These are phyloP conservation scores for Soucietia sequanensis DNA, from an alignment of 805 yeast genomes.

Conservation along the genomic window DNA sequence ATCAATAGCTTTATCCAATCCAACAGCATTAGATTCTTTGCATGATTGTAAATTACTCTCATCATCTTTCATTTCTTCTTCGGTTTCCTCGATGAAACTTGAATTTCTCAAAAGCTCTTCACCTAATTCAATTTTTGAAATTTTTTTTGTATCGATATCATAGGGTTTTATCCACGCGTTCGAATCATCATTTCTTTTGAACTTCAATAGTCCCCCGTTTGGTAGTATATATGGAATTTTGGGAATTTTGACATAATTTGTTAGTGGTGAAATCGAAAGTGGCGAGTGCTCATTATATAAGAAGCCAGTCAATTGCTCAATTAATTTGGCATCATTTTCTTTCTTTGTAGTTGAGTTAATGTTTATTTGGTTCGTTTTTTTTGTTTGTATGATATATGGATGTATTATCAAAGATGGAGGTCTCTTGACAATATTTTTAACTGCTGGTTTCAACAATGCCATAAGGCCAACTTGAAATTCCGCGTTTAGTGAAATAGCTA, in stretches of 20 bases:
- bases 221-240: conserved; percentile 46
- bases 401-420: conserved; percentile 48
- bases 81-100: conserved; percentile 32
- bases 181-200: conserved; percentile 45
- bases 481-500: conserved; percentile 57
- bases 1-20: conserved; percentile 48
- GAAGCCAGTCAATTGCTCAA: conserved; percentile 15
- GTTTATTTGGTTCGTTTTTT: conserved; percentile 25
- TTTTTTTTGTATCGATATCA: conserved; percentile 24
- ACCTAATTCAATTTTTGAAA: conserved; percentile 47
- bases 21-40: conserved; percentile 44
- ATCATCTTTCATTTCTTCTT: conserved; percentile 1
- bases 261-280: conserved; percentile 36
- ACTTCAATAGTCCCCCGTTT: conserved; percentile 57
- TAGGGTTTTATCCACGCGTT: conserved; percentile 42
- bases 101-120: conserved; percentile 45
- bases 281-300: conserved; percentile 16
- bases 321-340: conserved; percentile 16
- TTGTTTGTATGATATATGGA: conserved; percentile 51
- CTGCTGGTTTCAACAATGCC: conserved; percentile 49
- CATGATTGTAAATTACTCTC: no score
- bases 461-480: conserved; percentile 51
- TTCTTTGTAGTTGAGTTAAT: conserved; percentile 30
- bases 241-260: conserved; percentile 56
- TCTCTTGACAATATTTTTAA: conserved; percentile 29